A percentile compares a stretch with the other conserved stretches of the same genome.
These are phyloP conservation scores for Starmerella etchellsii DNA, from an alignment of 805 yeast species.

Conservation along the genomic window DNA sequence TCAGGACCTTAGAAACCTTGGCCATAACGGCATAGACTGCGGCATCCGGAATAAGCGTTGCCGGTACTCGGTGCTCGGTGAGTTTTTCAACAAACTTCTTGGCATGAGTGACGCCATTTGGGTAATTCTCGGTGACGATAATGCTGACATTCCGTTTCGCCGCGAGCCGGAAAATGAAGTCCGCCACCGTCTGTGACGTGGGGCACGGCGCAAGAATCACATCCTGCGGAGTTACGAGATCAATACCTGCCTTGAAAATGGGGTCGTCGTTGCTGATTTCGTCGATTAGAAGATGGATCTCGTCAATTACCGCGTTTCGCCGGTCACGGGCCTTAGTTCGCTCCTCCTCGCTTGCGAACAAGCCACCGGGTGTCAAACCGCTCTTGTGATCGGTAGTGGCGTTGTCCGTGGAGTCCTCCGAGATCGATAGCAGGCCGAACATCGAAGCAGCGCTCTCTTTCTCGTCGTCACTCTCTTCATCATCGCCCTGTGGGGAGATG, in stretches of 20 bases:
- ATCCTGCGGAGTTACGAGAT: constrained; percentile 79
- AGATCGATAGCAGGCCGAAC: constrained; percentile 64
- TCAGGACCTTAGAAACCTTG: constrained; percentile 86
- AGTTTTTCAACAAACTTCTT: constrained; percentile 68
- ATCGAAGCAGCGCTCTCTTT: constrained; percentile 36
- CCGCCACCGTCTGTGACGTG: constrained; percentile 74
- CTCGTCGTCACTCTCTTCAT: constrained; percentile 14
- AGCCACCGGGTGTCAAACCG: constrained; percentile 16
- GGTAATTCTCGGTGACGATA: constrained; percentile 75
- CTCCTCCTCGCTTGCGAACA: constrained; percentile 12
- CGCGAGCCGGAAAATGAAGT: constrained; percentile 74
- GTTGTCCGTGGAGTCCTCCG: neutral
- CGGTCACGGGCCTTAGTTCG: constrained; percentile 18
- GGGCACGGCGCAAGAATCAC: constrained; percentile 80
- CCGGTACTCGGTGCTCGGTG: constrained; percentile 75
- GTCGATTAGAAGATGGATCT: constrained; percentile 75
- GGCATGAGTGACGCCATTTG: constrained; percentile 69
- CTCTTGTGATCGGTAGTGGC: neutral
- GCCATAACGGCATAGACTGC: constrained; percentile 94
- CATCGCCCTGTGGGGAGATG: constrained; percentile 9
- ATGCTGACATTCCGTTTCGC: constrained; percentile 86
- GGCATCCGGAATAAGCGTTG: constrained; percentile 84
- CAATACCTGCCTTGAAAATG: constrained; percentile 80
- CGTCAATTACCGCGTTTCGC: constrained; percentile 21
- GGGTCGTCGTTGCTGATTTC: constrained; percentile 86